phyloP scores from a whole-genome alignment of 2,329 filamentous ascomycete species.

The Septoria petroselini region DNA sequence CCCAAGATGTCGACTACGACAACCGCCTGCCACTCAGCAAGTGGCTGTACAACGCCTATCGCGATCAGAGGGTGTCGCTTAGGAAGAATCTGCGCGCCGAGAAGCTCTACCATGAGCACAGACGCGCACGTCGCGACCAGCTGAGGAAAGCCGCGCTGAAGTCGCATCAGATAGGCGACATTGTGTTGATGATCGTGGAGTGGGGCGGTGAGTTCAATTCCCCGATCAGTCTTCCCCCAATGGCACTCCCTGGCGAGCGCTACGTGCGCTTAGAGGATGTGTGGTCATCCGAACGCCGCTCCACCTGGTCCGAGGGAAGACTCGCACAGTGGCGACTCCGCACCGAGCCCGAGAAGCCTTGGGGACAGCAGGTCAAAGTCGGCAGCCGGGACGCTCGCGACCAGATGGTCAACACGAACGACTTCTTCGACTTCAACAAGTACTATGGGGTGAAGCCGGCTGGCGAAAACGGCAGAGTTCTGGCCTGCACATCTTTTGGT shows the following conservation, averaged over 20 bases:
- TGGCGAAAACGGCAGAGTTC: no score
- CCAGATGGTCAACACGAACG: not conserved
- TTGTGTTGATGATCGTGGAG: slow-evolving; percentile 1
- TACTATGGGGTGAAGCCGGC: not conserved
- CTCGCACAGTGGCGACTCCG: no score
- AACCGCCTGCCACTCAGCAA: not conserved
- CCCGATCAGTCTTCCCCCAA: not conserved
- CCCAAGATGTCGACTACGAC: not conserved
- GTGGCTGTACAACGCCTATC: not conserved
- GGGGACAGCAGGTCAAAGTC: no score
- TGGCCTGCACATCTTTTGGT: no score
- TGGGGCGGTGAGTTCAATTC: slow-evolving; percentile 11
- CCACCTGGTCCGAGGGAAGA: not conserved
- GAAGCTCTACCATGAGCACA: not conserved
- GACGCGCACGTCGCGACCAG: not conserved
- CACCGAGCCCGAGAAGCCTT: no score
- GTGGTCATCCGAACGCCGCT: slow-evolving; percentile 2
- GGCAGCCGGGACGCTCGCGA: not conserved
- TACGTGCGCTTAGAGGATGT: slow-evolving; percentile 1
- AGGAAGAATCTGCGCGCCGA: not conserved
- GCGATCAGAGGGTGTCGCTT: not conserved
- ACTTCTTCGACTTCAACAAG: not conserved
- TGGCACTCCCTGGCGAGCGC: not conserved
- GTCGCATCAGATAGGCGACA: not conserved
- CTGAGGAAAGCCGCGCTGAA: not conserved